A percentile compares a stretch with the other conserved stretches of the same genome.
Evolutionary conservation across 176 grass and related monocot genomes (phyloP).

Genomic region (Calamus simplicifolius): DNA sequence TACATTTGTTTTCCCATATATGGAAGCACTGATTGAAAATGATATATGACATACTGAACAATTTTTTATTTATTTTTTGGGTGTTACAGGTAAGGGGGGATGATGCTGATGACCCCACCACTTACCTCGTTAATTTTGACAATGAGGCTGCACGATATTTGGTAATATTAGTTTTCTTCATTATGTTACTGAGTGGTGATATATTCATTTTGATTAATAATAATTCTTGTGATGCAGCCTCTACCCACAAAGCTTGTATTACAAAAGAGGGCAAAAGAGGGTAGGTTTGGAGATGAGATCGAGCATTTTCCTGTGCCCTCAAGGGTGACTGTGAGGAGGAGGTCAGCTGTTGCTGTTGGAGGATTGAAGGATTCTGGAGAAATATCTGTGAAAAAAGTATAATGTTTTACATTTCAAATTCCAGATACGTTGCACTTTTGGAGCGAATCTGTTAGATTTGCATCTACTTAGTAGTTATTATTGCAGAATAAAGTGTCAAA

Average conservation of each 20-base stretch:
- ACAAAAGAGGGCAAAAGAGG: conserved; percentile 96
- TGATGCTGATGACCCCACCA: conserved; percentile 79
- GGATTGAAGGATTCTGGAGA: conserved; percentile 52
- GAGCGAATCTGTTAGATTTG: neutral
- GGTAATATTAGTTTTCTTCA: conserved; percentile 41
- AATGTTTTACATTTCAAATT: no score
- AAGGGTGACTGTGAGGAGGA: conserved; percentile 68
- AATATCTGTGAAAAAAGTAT: conserved; percentile 75
- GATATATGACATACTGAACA: no score
- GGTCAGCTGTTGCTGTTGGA: conserved; percentile 21
- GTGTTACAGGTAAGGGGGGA: conserved; percentile 69
- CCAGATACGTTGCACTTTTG: neutral
- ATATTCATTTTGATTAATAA: no score
- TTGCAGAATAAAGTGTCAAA: no score
- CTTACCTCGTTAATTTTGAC: conserved; percentile 87
- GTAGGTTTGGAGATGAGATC: conserved; percentile 73
- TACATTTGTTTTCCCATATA: no score
- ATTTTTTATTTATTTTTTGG: conserved; percentile 20
- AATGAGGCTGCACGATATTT: conserved; percentile 76
- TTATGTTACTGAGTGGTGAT: no score
- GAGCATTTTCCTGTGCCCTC: conserved; percentile 93
- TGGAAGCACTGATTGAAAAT: no score
- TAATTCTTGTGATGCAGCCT: conserved; percentile 52
- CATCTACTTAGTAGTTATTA: neutral
- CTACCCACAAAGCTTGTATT: conserved; percentile 86